Evolutionary conservation across 306 rosid genomes (phyloP), one percentile per base, ranked within the genome.

Genomic region (Spatholobus suberectus): DNA sequence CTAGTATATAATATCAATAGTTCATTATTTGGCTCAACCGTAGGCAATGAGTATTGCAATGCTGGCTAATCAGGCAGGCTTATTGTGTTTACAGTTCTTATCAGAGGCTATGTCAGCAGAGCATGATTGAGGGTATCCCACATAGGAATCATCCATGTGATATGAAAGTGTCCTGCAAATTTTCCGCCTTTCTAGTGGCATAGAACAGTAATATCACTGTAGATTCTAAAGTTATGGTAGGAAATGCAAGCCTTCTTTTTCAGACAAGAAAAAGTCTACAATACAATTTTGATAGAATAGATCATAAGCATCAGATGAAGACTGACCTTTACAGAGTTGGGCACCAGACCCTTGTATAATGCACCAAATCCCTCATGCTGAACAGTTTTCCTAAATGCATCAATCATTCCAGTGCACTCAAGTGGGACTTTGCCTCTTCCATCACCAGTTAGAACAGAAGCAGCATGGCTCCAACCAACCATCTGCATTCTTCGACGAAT

Each of bases 401-500:
- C 99, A 66, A 96, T 0, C 99, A 96, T 96, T 83, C 99, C 99
- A 73, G 89, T 86, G 77, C 94, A 96, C 29, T 96, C 97, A 20
- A 96, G 95, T 3, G 93, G 84, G 58, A 77, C 89, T 74, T 90
- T 94, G 87, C 80, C 82, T 88, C 92, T 90, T 81, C 98, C 98
- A 67, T 92, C 99, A 35, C 97, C 99, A 72, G 95, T 65, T 63
- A 96, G 79, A 74, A 94, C 90, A 73, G 98, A 91, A 70, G 98
- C 87, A 87, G 97, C 99, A 88, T 96, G 88, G 84, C 70, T 89
- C 99, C 99, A 96, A 34, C 99, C 99, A 54, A 90, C 96, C 99
- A 96, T 96, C 91, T 96, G 99, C 99, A 96, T 96, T 86, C 99
- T 90, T 69, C 99, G 90, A 70, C 99, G 98, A 84, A 96, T 94